Base-by-base conservation (phyloP, 129 eudicot species). In the sunflower (Helianthus annuus) region DNA sequence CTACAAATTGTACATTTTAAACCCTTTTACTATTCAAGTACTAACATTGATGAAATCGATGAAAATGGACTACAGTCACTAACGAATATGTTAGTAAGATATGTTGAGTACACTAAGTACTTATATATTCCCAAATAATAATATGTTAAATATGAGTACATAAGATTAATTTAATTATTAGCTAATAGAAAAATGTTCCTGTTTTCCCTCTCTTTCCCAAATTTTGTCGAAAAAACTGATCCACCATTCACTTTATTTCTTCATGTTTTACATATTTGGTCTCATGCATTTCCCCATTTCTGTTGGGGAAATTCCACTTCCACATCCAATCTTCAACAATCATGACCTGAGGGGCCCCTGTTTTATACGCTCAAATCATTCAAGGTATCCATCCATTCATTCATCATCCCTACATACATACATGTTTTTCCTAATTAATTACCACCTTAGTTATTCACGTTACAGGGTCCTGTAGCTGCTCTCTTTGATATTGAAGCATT, bases 271-370 rank as follows among this genome's bases (percentile, higher is more conserved):
- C 82, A 71, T 78, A 70, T 78, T 78, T 70, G 66, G 77, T 78
- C 61, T 71, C 77, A 63, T 71, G 16, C 52, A 70, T 42, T 78
- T 78, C 71, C 74, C 36, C 70, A 65, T 75, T 48, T 69, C 45
- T 72, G 66, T 77, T 80, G 80, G 67, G 83, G 73, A 71, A 83
- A 80, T 69, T 64, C 71, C 79, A 45, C 76, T 81, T 83, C 71
- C 79, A 45, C 76, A 81, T 83, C 82, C 82, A 78, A 78, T 77
- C 81, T 83, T 73, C 84, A 83, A 78, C 77, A 83, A 66, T 85
- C 80, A 66, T 58, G 53, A 72, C 66, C 84, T 78, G 72, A 81
- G 10, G 71, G 82, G 59, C 77, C 82, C 82, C 72, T 70, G 77
- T 70, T 53, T 59, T 62, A 16, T 70, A 38, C 54, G n/a, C 65